A percentile compares a stretch with the other conserved stretches of the same genome.
phyloP scores from a whole-genome alignment of 805 yeast species.

The Lipomyces spencermartinsiae region DNA sequence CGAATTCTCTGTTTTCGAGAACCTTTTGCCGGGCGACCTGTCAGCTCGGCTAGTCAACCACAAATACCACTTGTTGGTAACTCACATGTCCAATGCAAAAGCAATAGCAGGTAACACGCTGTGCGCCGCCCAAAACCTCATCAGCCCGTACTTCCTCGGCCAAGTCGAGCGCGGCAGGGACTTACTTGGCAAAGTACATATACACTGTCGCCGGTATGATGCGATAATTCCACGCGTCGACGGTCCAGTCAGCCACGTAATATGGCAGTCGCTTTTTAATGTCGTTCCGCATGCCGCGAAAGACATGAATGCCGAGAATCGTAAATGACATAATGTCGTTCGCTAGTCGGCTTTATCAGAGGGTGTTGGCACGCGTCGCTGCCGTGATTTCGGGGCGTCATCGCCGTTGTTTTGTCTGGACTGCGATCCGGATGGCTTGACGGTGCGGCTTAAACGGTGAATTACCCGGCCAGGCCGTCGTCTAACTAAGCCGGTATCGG shows the following conservation, averaged over 20 bases:
- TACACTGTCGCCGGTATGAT: conserved; percentile 83
- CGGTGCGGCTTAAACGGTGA: neutral
- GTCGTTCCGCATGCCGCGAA: conserved; percentile 60
- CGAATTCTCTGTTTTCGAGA: conserved; percentile 82
- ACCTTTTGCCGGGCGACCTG: conserved; percentile 56
- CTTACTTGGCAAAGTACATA: conserved; percentile 80
- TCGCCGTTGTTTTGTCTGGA: too few species aligned
- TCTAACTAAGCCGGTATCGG: too few species aligned
- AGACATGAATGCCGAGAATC: conserved; percentile 27
- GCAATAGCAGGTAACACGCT: conserved; percentile 27
- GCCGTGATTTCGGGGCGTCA: too few species aligned
- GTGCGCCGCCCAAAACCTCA: too few species aligned
- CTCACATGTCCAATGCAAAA: conserved; percentile 29
- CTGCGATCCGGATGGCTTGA: too few species aligned
- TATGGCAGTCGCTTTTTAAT: conserved; percentile 62
- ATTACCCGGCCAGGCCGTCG: too few species aligned
- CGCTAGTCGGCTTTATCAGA: neutral
- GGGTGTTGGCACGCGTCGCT: too few species aligned
- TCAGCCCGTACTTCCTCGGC: neutral
- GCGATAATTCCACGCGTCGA: conserved; percentile 82
- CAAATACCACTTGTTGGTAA: neutral
- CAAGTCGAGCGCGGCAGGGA: neutral
- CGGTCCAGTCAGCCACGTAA: conserved; percentile 73
- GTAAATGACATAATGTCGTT: conserved; percentile 2
- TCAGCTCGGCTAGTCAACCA: neutral